phyloP scores from a whole-genome alignment of 2,329 filamentous ascomycete genomes.

The Fusarium musae region DNA sequence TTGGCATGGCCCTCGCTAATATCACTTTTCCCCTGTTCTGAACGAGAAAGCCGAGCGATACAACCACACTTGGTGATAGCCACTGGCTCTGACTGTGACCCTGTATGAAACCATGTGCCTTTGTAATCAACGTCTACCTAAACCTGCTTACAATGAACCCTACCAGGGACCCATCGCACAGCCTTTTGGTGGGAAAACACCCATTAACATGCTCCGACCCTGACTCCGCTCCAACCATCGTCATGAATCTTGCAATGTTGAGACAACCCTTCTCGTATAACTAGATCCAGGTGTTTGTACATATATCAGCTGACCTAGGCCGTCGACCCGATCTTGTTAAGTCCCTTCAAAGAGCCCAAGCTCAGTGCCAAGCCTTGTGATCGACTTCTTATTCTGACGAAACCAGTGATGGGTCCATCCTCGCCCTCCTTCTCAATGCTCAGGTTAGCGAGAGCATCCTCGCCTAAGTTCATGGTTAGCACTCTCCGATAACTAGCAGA shows the following conservation, averaged over 20 bases:
- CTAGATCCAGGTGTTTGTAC: slow-evolving; percentile 22
- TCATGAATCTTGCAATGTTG: slow-evolving; percentile 44
- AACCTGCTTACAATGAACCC: slow-evolving; percentile 46
- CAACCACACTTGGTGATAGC: background rate
- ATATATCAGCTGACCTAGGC: slow-evolving; percentile 37
- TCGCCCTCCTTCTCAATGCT: slow-evolving; percentile 98
- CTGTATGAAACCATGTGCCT: slow-evolving; percentile 34
- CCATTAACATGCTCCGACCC: slow-evolving; percentile 49
- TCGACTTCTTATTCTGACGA: slow-evolving; percentile 96
- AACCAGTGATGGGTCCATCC: slow-evolving; percentile 93
- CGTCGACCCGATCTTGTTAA: slow-evolving; percentile 78
- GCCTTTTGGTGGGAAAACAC: slow-evolving; percentile 48
- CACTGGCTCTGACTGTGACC: background rate
- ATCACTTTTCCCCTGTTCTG: slow-evolving; percentile 4
- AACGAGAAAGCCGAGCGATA: background rate
- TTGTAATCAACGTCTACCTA: slow-evolving; percentile 46
- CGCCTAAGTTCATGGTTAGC: slow-evolving; percentile 68
- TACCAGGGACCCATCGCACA: slow-evolving; percentile 45
- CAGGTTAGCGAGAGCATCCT: slow-evolving; percentile 96
- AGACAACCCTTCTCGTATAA: slow-evolving; percentile 27
- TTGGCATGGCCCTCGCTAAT: background rate
- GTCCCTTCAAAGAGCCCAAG: slow-evolving; percentile 91
- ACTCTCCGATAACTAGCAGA: background rate
- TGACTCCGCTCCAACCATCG: slow-evolving; percentile 46
- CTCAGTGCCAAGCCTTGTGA: slow-evolving; percentile 95